Conservation (phyloP, 495 filamentous ascomycete genomes). For the Neurospora sp. region DNA sequence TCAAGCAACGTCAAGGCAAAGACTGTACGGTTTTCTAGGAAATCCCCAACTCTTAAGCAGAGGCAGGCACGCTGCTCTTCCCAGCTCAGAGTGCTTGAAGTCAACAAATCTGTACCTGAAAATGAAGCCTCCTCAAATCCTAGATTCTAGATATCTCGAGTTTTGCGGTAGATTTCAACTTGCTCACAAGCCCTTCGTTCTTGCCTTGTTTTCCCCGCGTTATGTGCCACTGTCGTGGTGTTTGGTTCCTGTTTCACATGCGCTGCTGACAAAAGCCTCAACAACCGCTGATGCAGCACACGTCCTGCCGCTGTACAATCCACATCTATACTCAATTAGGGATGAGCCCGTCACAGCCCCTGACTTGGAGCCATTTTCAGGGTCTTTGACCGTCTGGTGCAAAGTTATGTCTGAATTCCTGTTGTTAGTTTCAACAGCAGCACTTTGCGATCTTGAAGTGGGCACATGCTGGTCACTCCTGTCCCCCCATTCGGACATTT, state of each 20-base stretch:
- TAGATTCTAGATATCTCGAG: not conserved
- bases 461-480: not conserved
- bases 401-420: not conserved
- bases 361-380: not conserved
- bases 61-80: not conserved
- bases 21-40: not conserved
- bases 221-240: not conserved
- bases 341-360: not conserved
- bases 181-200: too few relatives aligned
- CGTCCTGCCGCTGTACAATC: not conserved
- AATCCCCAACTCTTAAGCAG: not conserved
- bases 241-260: not conserved
- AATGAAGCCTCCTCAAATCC: too few relatives aligned
- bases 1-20: not conserved
- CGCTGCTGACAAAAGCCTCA: not conserved
- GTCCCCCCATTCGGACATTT: not conserved
- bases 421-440: not conserved
- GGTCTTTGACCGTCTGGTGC: not conserved
- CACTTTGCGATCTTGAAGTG: not conserved
- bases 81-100: not conserved
- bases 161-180: too few relatives aligned
- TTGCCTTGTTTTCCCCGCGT: too few relatives aligned
- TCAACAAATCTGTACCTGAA: not conserved
- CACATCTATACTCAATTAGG: not conserved
- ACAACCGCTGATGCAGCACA: not conserved